Percentiles rank a stretch among this genome's conserved stretches.
Conservation (phyloP, 2,329 filamentous ascomycete genomes). For the Colletotrichum sp. region DNA sequence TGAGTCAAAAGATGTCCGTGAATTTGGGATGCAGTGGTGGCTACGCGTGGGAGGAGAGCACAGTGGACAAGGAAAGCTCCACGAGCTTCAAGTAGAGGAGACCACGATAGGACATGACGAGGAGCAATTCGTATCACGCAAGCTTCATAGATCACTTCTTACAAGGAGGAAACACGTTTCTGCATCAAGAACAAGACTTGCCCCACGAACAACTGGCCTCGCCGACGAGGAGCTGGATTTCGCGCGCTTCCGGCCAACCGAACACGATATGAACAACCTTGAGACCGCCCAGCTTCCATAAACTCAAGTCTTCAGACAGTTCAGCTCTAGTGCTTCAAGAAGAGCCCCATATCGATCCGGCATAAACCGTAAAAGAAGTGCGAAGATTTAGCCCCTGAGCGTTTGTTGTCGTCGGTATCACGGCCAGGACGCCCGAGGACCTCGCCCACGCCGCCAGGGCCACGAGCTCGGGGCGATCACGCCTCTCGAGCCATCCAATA, state of each 20-base stretch:
- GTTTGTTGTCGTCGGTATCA: neutral
- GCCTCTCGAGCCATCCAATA: neutral
- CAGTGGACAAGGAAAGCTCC: no score
- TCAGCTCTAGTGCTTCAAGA: neutral
- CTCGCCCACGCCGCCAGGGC: neutral
- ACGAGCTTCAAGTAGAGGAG: neutral
- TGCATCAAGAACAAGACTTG: neutral
- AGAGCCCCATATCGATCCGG: neutral
- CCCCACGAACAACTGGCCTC: neutral
- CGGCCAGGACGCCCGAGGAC: neutral
- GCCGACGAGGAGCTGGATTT: neutral
- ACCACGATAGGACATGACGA: neutral
- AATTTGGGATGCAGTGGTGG: neutral
- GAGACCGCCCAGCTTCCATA: neutral
- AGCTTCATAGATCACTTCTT: neutral
- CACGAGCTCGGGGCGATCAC: neutral
- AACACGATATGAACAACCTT: neutral
- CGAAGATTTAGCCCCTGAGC: neutral
- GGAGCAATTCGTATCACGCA: neutral
- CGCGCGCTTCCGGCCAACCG: neutral
- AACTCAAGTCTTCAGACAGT: neutral
- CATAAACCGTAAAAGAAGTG: neutral
- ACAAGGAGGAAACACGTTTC: neutral
- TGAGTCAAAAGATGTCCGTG: neutral
- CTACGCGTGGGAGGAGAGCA: neutral